A percentile compares a stretch with the other conserved stretches of the same genome.
Conservation (phyloP, 805 yeast genomes). For the Nakazawaea laoshanensis region DNA sequence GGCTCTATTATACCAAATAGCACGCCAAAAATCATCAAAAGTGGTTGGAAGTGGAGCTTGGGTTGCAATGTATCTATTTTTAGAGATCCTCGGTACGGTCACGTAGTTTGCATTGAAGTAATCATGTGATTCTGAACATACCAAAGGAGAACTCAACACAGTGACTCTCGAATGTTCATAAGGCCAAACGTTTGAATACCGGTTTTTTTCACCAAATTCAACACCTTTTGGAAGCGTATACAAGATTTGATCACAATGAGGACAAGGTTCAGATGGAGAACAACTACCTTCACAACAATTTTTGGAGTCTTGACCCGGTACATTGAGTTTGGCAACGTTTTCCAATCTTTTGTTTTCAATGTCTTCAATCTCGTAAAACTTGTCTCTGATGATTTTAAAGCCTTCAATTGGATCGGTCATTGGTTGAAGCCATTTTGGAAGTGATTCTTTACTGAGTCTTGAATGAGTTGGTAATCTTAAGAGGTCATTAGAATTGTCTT, state of each 20-base stretch:
- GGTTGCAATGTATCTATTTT: constrained; percentile 31
- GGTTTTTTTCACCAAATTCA: constrained; percentile 34
- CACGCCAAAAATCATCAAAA: constrained; percentile 34
- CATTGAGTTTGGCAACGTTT: constrained; percentile 17
- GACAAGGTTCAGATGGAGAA: constrained; percentile 33
- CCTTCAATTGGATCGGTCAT: constrained; percentile 14
- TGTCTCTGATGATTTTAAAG: constrained; percentile 18
- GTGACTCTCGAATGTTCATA: constrained; percentile 39
- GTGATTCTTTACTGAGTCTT: constrained; percentile 7
- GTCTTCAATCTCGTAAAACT: constrained; percentile 29
- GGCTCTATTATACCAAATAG: constrained; percentile 25
- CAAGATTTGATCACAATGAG: constrained; percentile 29
- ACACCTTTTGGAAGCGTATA: constrained; percentile 34
- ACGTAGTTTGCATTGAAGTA: constrained; percentile 39
- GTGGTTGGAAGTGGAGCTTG: constrained; percentile 35
- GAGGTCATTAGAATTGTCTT: not conserved
- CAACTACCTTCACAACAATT: constrained; percentile 19
- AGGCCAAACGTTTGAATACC: constrained; percentile 40
- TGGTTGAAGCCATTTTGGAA: constrained; percentile 11
- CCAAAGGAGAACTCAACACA: constrained; percentile 17
- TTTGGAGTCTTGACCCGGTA: not conserved
- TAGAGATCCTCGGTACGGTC: constrained; percentile 18
- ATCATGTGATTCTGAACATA: constrained; percentile 18
- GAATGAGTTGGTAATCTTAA: constrained; percentile 10
- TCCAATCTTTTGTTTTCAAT: constrained; percentile 29